Evolutionary conservation across 1,139 yeast genomes (phyloP), one percentile per base, ranked within the genome.

Genomic region (Pichia sp.): DNA sequence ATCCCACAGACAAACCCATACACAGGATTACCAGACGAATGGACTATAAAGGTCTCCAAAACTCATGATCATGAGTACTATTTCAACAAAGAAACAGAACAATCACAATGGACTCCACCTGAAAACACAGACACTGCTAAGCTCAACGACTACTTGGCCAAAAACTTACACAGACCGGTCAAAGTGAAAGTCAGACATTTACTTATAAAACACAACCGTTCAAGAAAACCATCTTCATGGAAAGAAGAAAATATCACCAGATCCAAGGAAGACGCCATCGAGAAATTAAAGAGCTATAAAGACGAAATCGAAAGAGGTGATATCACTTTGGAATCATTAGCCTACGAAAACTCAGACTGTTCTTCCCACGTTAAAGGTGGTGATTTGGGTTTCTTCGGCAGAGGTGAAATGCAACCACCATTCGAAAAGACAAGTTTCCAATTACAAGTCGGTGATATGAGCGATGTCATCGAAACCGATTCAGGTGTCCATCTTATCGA

Each of bases 201-300:
- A 46, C 72, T 93, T 48, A 75, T 93, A 55, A 93, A 93, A 66
- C 96, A 91, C 67, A 73, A 68, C 47, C 93, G 81, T 48, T 83
- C 93, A 14, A 78, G 99, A 56, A 80, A 96, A 57, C 99, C 99
- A 12, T 80, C 89, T 32, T 87, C 96, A 12, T 94, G 97, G 95
- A 86, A 89, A 64, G 60, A 61, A 24, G 78, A 79, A 32, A 83
- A 84, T 21, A 65, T 93, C 55, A 83, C 94, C 2, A 74, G 88
- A 46, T 67, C 87, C 11, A 83, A 91, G 62, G 96, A 89, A 52
- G 96, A 90, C 58, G 95, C 98, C 28, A 77, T 83, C 54, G 77
- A 77, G 40, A 79, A 79, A 46, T 63, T 88, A 56, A 75, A 77
- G 51, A 76, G 73, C 37, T 81, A 79, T 61, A 81, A 85, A 60